Evolutionary conservation across 805 yeast genomes (phyloP), one percentile per base, ranked within the genome.

Genomic region (Cyberlindnera amylophila): DNA sequence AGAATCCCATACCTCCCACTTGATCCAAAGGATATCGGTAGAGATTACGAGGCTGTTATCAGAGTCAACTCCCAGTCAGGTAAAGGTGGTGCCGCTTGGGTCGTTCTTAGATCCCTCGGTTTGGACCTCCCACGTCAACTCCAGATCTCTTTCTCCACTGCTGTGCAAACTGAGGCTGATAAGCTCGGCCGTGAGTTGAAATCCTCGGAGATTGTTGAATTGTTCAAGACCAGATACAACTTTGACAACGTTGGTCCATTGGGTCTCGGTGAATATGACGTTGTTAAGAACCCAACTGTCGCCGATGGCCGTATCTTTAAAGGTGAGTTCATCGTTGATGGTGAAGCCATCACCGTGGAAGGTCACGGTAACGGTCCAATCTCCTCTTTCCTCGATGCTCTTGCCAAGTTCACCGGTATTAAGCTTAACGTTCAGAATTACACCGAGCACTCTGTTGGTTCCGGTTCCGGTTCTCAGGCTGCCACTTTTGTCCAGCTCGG

Each of bases 81-180:
- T 63, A 83, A 83, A 64, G 91, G 91, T 59, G 91, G 91, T 64
- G 87, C 90, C 35, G 87, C 90, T 17, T 83, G 91, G 91, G 79
- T 83, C 43, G 72, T 83, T 49, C 74, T 81, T 57, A 73, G 86
- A 65, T 69, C 84, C 26, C 66, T 82, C 53, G 89, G 86, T 48
- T 68, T 83, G 52, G 91, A 83, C 58, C 67, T 83, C 49, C 91
- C 91, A 61, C 75, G 88, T 68, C 69, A 67, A 42, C 66, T 83
- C 64, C 91, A 83, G 67, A 77, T 83, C 42, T 72, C 72, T 45
- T 83, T 83, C 64, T 81, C 88, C 12, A 68, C 70, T 23, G 64
- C 75, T 46, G 88, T 83, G 33, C 91, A 83, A 66, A 53, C 62
- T 12, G 67, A 63, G 42, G 89, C 91, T 36, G 91, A 83, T 58